These are phyloP conservation scores for Coniophora puteana DNA, from an alignment of 1,284 basidiomycete species.

Conservation along the genomic window DNA sequence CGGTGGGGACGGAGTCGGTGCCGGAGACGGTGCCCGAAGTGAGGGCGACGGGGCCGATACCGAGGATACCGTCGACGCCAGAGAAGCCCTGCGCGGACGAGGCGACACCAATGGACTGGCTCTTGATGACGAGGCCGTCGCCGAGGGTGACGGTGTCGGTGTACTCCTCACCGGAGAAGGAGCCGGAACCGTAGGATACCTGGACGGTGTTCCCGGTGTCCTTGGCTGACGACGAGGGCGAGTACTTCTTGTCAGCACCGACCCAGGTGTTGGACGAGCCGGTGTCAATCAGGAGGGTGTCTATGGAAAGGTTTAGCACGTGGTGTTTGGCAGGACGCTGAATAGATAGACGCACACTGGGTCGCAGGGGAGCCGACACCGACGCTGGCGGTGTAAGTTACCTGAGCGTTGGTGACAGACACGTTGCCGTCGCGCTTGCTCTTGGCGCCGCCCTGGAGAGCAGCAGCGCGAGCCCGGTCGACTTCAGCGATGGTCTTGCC, in stretches of 20 bases:
- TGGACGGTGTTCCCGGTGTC: constrained; percentile 26
- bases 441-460: constrained; percentile 6
- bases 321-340: too few species aligned
- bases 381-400: constrained; percentile 42
- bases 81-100: constrained; percentile 31
- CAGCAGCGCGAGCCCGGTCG: constrained; percentile 19
- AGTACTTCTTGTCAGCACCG: constrained; percentile 39
- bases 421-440: constrained; percentile 8
- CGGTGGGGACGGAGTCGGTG: constrained; percentile 29
- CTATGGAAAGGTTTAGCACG: too few species aligned
- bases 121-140: constrained; percentile 28
- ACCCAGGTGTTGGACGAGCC: constrained; percentile 51
- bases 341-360: too few species aligned
- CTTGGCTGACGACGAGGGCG: constrained; percentile 33
- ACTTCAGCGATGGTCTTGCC: constrained; percentile 11
- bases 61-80: constrained; percentile 39
- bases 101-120: constrained; percentile 43
- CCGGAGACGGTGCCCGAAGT: constrained; percentile 27
- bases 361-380: constrained; percentile 46
- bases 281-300: constrained; percentile 54
- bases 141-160: constrained; percentile 32
- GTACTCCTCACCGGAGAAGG: constrained; percentile 39
- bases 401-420: constrained; percentile 15
- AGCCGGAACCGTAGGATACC: constrained; percentile 44
- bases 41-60: constrained; percentile 38